phyloP scores from a whole-genome alignment of 2,329 filamentous ascomycete genomes.

The Blastomyces gilchristii region DNA sequence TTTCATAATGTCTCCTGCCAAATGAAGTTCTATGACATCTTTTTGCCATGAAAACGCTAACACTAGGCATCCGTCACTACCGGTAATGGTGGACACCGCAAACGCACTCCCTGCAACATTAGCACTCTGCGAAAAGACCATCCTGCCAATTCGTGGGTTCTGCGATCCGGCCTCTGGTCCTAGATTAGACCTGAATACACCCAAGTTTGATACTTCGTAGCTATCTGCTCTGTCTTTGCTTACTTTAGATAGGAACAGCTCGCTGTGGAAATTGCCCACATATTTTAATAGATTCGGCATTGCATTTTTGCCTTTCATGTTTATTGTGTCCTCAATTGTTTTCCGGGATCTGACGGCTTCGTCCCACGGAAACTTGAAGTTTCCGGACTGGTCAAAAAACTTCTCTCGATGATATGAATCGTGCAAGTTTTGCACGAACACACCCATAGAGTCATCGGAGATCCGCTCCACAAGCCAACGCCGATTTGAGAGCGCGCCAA shows the following conservation, averaged over 20 bases:
- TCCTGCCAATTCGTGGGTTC: constrained; percentile 26
- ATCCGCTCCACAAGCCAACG: constrained; percentile 27
- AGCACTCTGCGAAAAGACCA: constrained; percentile 39
- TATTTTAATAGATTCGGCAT: constrained; percentile 32
- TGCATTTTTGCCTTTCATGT: constrained; percentile 25
- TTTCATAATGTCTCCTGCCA: constrained; percentile 20
- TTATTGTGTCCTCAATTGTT: constrained; percentile 23
- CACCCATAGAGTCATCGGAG: constrained; percentile 30
- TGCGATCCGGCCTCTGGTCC: background rate
- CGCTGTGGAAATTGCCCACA: constrained; percentile 30
- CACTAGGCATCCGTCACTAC: constrained; percentile 35
- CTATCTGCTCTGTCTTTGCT: constrained; percentile 31
- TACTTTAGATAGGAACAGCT: constrained; percentile 28
- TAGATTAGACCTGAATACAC: constrained; percentile 20
- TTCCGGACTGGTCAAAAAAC: constrained; percentile 8
- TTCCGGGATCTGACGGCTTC: constrained; percentile 24
- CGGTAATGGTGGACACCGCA: constrained; percentile 33
- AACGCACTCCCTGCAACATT: constrained; percentile 32
- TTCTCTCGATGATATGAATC: constrained; percentile 22
- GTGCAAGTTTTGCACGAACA: constrained; percentile 28
- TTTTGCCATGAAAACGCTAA: constrained; percentile 36
- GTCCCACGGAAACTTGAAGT: constrained; percentile 25
- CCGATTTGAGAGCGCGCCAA: constrained; percentile 31
- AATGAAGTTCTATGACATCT: constrained; percentile 24
- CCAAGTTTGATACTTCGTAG: constrained; percentile 41